These are phyloP conservation scores for Inosperma sp. DNA, from an alignment of 768 basidiomycete genomes.

Conservation along the genomic window DNA sequence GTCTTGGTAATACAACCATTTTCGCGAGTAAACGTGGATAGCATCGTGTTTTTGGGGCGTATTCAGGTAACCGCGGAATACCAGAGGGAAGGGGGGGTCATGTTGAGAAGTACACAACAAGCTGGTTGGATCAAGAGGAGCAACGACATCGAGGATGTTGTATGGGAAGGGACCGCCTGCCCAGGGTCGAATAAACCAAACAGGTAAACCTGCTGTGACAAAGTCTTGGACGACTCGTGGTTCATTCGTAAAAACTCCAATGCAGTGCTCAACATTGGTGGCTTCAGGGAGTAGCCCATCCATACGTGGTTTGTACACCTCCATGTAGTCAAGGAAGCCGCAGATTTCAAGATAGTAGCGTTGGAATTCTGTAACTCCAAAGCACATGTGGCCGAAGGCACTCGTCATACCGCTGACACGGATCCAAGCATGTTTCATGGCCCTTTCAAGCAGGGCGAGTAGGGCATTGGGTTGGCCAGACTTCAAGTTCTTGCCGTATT, in stretches of 20 bases:
- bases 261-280: background rate
- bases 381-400: background rate
- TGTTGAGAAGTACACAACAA: background rate
- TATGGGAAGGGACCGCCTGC: background rate
- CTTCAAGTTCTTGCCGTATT: background rate
- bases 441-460: background rate
- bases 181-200: slow-evolving; percentile 1
- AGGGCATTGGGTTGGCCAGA: background rate
- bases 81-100: background rate
- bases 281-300: background rate
- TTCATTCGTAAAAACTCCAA: background rate
- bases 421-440: background rate
- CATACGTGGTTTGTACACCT: background rate
- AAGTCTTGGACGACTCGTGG: background rate
- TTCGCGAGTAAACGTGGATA: background rate
- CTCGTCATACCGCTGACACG: background rate
- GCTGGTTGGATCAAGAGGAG: background rate
- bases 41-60: background rate
- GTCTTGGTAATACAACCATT: background rate
- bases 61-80: background rate
- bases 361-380: background rate
- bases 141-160: slow-evolving; percentile 1
- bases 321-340: slow-evolving; percentile 3
- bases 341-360: background rate
- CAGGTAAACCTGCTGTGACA: background rate